These are phyloP conservation scores for Xylaria intraflava DNA, from an alignment of 495 filamentous ascomycete species.

Conservation along the genomic window DNA sequence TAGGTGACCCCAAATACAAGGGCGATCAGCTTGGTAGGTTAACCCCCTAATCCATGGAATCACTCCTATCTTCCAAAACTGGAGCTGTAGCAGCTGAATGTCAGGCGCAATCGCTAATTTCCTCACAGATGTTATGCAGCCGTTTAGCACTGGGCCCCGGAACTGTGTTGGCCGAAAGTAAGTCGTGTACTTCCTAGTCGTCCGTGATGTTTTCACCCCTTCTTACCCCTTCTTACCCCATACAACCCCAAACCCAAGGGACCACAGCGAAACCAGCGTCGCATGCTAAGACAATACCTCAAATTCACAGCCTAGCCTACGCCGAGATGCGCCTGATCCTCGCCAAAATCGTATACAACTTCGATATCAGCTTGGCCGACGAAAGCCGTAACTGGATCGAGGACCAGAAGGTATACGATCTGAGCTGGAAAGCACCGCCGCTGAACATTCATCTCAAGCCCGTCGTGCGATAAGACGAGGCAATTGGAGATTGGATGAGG, in stretches of 20 bases:
- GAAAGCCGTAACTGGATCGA: slow-evolving; percentile 38
- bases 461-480: too few species aligned
- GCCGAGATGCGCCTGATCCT: slow-evolving; percentile 48
- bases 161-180: slow-evolving; percentile 53
- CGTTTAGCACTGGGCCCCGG: slow-evolving; percentile 48
- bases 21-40: slow-evolving; percentile 33
- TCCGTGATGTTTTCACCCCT: not conserved
- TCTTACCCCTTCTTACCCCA: too few species aligned
- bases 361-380: slow-evolving; percentile 43
- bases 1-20: slow-evolving; percentile 33
- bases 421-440: slow-evolving; percentile 39
- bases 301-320: slow-evolving; percentile 39
- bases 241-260: too few species aligned
- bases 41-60: too few species aligned
- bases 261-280: not conserved
- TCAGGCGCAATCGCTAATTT: too few species aligned
- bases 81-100: too few species aligned
- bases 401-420: slow-evolving; percentile 27
- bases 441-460: not conserved
- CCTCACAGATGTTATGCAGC: slow-evolving; percentile 33
- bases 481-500: too few species aligned
- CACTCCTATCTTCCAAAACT: too few species aligned
- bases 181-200: slow-evolving; percentile 22
- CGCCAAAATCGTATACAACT: slow-evolving; percentile 44
- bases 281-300: not conserved